These are phyloP conservation scores for Xerocomellus amylosporus DNA, from an alignment of 768 basidiomycete genomes.

Conservation along the genomic window DNA sequence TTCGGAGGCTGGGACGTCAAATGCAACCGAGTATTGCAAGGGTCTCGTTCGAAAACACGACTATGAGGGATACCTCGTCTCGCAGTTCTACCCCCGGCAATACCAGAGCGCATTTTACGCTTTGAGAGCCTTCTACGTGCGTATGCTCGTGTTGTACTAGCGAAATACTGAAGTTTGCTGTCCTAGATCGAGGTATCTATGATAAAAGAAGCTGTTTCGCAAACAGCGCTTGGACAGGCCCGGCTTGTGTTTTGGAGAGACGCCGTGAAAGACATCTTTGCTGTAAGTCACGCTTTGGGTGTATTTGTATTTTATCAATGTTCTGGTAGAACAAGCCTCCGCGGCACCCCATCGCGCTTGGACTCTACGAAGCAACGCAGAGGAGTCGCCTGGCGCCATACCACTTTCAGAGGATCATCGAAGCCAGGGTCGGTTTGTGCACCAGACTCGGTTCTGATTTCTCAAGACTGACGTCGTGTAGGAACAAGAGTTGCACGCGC, in stretches of 20 bases:
- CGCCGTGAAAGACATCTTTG: slow-evolving; percentile 61
- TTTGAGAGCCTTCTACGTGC: slow-evolving; percentile 78
- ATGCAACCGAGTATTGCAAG: slow-evolving; percentile 64
- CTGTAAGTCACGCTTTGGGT: slow-evolving; percentile 43
- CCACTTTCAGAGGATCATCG: slow-evolving; percentile 79
- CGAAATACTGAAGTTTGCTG: slow-evolving; percentile 7
- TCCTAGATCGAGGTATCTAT: slow-evolving; percentile 71
- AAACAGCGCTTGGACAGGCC: slow-evolving; percentile 73
- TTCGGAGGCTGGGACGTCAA: slow-evolving; percentile 22
- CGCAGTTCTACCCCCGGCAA: slow-evolving; percentile 69
- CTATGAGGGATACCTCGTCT: slow-evolving; percentile 73
- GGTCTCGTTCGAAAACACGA: slow-evolving; percentile 74
- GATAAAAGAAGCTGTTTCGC: slow-evolving; percentile 74
- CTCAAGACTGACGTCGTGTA: slow-evolving; percentile 32
- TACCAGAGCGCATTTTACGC: slow-evolving; percentile 69
- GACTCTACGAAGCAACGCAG: slow-evolving; percentile 57
- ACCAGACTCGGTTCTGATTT: neutral
- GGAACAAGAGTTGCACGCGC: slow-evolving; percentile 65
- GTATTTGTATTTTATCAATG: slow-evolving; percentile 12
- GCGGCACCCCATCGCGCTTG: slow-evolving; percentile 77
- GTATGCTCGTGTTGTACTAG: slow-evolving; percentile 27
- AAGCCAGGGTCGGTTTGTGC: slow-evolving; percentile 63
- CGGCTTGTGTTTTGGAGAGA: slow-evolving; percentile 88
- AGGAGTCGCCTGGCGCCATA: slow-evolving; percentile 57
- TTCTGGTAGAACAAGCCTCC: slow-evolving; percentile 64